Evolutionary conservation across 2,329 filamentous ascomycete species (phyloP), one percentile per base, ranked within the genome.

Genomic region (Cytospora mali): DNA sequence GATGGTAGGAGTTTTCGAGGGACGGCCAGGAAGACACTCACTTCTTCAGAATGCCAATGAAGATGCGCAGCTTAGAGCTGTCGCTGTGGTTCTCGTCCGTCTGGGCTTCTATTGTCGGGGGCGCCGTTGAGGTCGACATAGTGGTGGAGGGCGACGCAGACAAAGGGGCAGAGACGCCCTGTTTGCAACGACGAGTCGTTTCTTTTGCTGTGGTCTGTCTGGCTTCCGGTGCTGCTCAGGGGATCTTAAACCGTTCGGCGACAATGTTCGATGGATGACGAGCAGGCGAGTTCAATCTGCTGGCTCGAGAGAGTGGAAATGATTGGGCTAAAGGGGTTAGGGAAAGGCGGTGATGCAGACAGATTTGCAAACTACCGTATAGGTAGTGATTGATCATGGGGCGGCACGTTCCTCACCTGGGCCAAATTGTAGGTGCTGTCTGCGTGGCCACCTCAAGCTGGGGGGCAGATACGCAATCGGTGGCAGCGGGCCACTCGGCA

Each of bases 11-110:
- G 39, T 42, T 39, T 46, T 23, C 14, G 28, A 14, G 31, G 50
- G 35, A 42, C 14, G n/a, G n/a, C 21, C 42, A n/a, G 18, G n/a
- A 46, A 48, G 54, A 59, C 46, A 56, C 87, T 79, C 83, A 96
- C 92, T 91, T 96, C 77, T 89, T 89, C 72, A 98, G 78, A 69
- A 97, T 96, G 59, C 88, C 86, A 66, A 97, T 76, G 72, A 98
- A 96, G 1, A 92, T 96, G 77, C 88, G 90, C 72, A 98, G 81
- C 82, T 97, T 97, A 68, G 91, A 94, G 68, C 86, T 88, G 64
- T 98, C 93, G 78, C 91, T 93, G 68, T 82, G 81, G 27, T 73
- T 67, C 68, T 83, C 81, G 62, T 82, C 81, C 18, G 76, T 68
- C 33, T 73, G 66, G 71, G 69, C 68, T 71, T 66, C 68, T 59